These are phyloP conservation scores for Phytopythium montanum DNA, from an alignment of 352 stramenopile species.

Conservation along the genomic window DNA sequence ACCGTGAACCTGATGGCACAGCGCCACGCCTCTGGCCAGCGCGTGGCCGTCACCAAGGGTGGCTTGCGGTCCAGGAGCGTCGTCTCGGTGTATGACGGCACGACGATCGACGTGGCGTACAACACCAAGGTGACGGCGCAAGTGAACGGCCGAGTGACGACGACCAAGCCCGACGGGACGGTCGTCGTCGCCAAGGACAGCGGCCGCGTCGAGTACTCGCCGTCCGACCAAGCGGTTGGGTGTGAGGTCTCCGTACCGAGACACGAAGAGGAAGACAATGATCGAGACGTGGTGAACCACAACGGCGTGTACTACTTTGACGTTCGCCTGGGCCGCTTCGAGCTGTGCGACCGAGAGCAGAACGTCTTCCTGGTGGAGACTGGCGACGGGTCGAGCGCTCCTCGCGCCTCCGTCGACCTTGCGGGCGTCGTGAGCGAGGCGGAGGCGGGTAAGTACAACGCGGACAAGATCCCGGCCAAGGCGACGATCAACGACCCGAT, in stretches of 20 bases:
- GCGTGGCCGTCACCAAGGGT: slow-evolving; percentile 67
- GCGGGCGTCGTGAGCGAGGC: slow-evolving; percentile 52
- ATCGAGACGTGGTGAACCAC: slow-evolving; percentile 51
- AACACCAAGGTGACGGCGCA: slow-evolving; percentile 76
- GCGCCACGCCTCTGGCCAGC: slow-evolving; percentile 48
- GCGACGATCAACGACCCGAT: slow-evolving; percentile 78
- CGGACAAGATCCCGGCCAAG: slow-evolving; percentile 45
- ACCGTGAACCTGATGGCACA: slow-evolving; percentile 59
- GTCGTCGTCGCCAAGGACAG: slow-evolving; percentile 66
- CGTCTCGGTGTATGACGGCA: slow-evolving; percentile 51
- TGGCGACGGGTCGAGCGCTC: slow-evolving; percentile 1
- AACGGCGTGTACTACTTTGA: slow-evolving; percentile 80
- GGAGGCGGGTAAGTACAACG: slow-evolving; percentile 44
- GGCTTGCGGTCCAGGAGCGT: slow-evolving; percentile 53
- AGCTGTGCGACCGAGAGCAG: slow-evolving; percentile 67
- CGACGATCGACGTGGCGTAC: slow-evolving; percentile 58
- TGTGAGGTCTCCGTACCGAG: not conserved
- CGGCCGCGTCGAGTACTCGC: slow-evolving; percentile 55
- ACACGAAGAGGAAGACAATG: slow-evolving; percentile 39
- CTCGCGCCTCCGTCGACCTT: slow-evolving; percentile 42
- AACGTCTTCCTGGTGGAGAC: slow-evolving; percentile 54
- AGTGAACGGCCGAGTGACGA: slow-evolving; percentile 61
- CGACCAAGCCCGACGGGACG: slow-evolving; percentile 39
- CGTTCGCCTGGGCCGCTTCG: slow-evolving; percentile 38
- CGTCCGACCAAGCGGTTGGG: not conserved